Evolutionary conservation across 305 asterid genomes (phyloP), one percentile per base, ranked within the genome.

Genomic region (Fraxinus paxiana): DNA sequence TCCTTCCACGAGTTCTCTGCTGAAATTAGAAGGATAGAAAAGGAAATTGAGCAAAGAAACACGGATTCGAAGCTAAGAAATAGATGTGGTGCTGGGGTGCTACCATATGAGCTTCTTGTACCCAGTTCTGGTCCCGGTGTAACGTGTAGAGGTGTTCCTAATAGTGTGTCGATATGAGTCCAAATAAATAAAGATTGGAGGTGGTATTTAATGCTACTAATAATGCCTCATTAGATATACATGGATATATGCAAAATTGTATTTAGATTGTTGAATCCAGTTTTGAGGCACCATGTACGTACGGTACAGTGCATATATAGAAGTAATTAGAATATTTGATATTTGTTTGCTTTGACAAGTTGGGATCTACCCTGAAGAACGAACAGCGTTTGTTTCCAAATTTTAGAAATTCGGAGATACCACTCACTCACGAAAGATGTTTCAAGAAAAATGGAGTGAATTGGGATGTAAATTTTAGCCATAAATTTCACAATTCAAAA

Each of bases 61-160:
- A 2, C 18, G 6, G 86, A 96, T 35, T 67, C 89, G 4, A 78
- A 46, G 0, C 79, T 93, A 0, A 86, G 82, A 84, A 92, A 96
- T 56, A 84, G 98, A 82, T 96, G 99, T 70, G 99, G 98, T 2
- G 97, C 99, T 1, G 99, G 99, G 6, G 97, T 96, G 77, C 77
- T 92, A 10, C 99, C 99, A 6, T 96, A 96, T 77, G 99, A 96
- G 87, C 95, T 94, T 18, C 92, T 96, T 20, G 93, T 92, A 4
- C 99, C 99, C 0, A 91, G 93, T 37, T 96, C 98, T 0, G 95
- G 81, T 35, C 94, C 97, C 0, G 99, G 98, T 3, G 99, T 94
- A 17, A 96, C 99, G 4, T 92, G 98, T 20, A 85, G 97, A 82
- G 98, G 99, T 1, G 97, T 94, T 3, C 99, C 98, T 3, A 96